These are phyloP conservation scores for Diaporthe sp. DNA, from an alignment of 2,329 filamentous ascomycete species.

Conservation along the genomic window DNA sequence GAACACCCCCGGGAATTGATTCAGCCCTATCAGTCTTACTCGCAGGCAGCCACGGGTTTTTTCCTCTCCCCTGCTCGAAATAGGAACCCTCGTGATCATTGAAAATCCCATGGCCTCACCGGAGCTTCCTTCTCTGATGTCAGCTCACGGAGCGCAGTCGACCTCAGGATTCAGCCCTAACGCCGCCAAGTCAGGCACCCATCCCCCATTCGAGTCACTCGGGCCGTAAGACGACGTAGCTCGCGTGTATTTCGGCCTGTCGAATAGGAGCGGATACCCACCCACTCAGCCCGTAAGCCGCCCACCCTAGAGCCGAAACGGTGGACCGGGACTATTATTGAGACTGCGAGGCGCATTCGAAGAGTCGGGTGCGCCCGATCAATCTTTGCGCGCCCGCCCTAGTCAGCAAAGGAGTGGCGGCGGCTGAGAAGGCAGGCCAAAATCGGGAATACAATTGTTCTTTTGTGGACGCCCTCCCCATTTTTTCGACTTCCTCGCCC, in stretches of 20 bases:
- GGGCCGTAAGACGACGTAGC: slow-evolving; percentile 29
- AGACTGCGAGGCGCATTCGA: slow-evolving; percentile 22
- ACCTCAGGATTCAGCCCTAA: slow-evolving; percentile 37
- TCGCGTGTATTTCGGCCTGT: slow-evolving; percentile 6
- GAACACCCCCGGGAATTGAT: slow-evolving; percentile 11
- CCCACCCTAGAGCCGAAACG: slow-evolving; percentile 33
- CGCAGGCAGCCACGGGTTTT: slow-evolving; percentile 32
- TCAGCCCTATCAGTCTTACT: slow-evolving; percentile 30
- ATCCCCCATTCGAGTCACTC: slow-evolving; percentile 28
- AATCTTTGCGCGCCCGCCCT: slow-evolving; percentile 17
- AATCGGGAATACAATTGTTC: slow-evolving; percentile 17
- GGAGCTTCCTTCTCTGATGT: slow-evolving; percentile 36
- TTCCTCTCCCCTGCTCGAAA: neutral
- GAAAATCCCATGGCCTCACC: slow-evolving; percentile 24
- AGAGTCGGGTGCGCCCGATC: slow-evolving; percentile 19
- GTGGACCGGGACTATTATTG: slow-evolving; percentile 16
- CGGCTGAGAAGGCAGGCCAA: slow-evolving; percentile 15
- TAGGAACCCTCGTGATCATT: slow-evolving; percentile 23
- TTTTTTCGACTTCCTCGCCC: slow-evolving; percentile 21
- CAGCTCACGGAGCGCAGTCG: slow-evolving; percentile 29
- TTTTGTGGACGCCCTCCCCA: neutral
- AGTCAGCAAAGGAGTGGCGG: slow-evolving; percentile 27
- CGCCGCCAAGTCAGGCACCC: slow-evolving; percentile 32
- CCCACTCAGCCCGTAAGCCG: slow-evolving; percentile 31
- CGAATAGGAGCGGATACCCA: slow-evolving; percentile 30